These are phyloP conservation scores for Globisporangium yorkense DNA, from an alignment of 352 stramenopile species.

Conservation along the genomic window DNA sequence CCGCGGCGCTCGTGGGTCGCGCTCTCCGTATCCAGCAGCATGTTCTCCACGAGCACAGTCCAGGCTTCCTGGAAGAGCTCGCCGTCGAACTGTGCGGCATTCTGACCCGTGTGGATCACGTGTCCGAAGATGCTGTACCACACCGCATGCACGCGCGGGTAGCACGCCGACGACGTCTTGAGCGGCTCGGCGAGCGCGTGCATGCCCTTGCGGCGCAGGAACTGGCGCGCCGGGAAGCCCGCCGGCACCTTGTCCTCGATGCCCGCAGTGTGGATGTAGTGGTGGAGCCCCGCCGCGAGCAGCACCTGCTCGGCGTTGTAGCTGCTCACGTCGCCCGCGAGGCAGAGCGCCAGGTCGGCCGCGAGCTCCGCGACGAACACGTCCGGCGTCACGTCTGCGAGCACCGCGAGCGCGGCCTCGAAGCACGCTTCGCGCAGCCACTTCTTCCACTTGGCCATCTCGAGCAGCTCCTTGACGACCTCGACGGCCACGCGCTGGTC, in stretches of 20 bases:
- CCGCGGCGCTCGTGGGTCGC: conserved; percentile 76
- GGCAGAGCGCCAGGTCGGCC: conserved; percentile 19
- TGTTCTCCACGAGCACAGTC: conserved; percentile 79
- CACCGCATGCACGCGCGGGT: conserved; percentile 71
- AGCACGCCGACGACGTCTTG: conserved; percentile 59
- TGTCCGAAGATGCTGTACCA: conserved; percentile 78
- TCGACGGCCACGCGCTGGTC: conserved; percentile 31
- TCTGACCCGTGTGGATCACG: conserved; percentile 42
- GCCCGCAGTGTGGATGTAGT: conserved; percentile 48
- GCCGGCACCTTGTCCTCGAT: conserved; percentile 32
- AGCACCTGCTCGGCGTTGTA: conserved; percentile 81
- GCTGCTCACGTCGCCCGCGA: conserved; percentile 27
- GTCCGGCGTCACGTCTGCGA: conserved; percentile 39
- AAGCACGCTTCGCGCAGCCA: conserved; percentile 81
- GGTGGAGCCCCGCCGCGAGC: conserved; percentile 63
- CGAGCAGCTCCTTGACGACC: conserved; percentile 34
- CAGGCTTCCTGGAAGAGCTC: conserved; percentile 76
- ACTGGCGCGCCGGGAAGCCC: conserved; percentile 31
- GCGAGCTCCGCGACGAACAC: conserved; percentile 48
- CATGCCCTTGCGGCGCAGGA: conserved; percentile 58
- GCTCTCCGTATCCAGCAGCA: conserved; percentile 34
- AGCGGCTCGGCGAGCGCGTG: conserved; percentile 57
- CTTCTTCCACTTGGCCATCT: conserved; percentile 74
- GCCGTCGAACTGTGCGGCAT: conserved; percentile 32
- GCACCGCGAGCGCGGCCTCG: conserved; percentile 55